phyloP scores from a whole-genome alignment of 2,329 filamentous ascomycete species.

The Rasamsonia emersonii region DNA sequence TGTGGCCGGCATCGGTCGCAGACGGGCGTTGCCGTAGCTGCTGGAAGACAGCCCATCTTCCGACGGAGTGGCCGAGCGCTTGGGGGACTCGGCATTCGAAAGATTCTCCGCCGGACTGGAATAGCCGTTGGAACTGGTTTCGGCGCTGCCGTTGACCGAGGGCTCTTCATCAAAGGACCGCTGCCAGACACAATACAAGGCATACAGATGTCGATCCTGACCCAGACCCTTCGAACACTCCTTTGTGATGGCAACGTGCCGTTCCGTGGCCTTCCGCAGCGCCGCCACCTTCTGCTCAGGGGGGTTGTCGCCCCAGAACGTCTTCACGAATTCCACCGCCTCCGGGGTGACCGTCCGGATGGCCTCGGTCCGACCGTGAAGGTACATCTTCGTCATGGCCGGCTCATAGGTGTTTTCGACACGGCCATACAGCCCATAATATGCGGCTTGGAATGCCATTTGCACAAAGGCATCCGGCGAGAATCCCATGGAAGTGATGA shows the following conservation, averaged over 20 bases:
- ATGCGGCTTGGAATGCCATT: conserved; percentile 97
- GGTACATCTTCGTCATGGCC: conserved; percentile 92
- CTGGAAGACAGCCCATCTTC: conserved; percentile 36
- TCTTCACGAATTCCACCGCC: conserved; percentile 78
- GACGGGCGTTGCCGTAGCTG: conserved; percentile 46
- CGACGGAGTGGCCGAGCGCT: conserved; percentile 30
- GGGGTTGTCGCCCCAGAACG: conserved; percentile 89
- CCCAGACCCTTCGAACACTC: conserved; percentile 85
- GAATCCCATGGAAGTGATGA: conserved; percentile 94
- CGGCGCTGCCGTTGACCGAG: conserved; percentile 41
- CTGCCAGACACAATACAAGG: conserved; percentile 92
- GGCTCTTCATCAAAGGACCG: conserved; percentile 68
- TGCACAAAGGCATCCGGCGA: conserved; percentile 96
- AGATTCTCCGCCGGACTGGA: conserved; percentile 47
- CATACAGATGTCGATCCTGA: conserved; percentile 87
- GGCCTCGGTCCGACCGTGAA: conserved; percentile 91
- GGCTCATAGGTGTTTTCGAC: conserved; percentile 96
- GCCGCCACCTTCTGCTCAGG: conserved; percentile 76
- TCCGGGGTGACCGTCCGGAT: conserved; percentile 78
- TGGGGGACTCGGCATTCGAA: conserved; percentile 18
- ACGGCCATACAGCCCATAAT: conserved; percentile 91
- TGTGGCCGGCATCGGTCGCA: conserved; percentile 37
- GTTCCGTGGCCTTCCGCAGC: conserved; percentile 71
- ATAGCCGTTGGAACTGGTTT: conserved; percentile 51
- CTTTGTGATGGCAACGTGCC: conserved; percentile 69